Base-by-base conservation (phyloP, 2,329 filamentous ascomycete genomes). In the Beauveria australis region DNA sequence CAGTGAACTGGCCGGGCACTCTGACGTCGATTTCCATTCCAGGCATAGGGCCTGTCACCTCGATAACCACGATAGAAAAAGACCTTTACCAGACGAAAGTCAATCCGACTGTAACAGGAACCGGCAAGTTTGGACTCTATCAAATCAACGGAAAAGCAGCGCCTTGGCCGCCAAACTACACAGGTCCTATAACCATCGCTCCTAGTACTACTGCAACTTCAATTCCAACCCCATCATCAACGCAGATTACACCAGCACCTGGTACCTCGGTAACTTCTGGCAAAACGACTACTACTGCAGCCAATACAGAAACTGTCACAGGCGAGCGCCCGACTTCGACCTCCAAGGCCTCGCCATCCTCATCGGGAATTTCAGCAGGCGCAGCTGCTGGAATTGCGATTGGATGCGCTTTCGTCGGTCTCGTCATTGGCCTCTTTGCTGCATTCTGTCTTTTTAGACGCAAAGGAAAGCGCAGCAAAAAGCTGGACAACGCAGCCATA, bases 301-400 rank as follows among this genome's bases (percentile, higher is more conserved):
- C 48, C 1, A 2, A 3, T 2, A 4, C 61, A 24, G 28, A 7
- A 6, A 14, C 41, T 19, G 51, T 24, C 16, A n/a, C 19, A 9
- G 26, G 44, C n/a, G 14, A 44, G 1, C 22, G 8, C 2, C 33
- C 44, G 22, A 49, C 9, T 33, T 49, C 19, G 18, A 48, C 54
- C 10, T 6, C 53, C 22, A 19, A 4, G n/a, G 5, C 41, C n/a
- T 41, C 59, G 19, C 19, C 53, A 3, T 28, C n/a, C 10, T 57
- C 57, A 6, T 16, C 33, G 2, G 51, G 60, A 19, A 24, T 69
- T 3, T 40, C 59, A 9, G 61, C 53, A 3, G 67, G 69, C 1
- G 65, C 64, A 12, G 60, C 69, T 22, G 70, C 66, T 5, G 73
- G 72, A 5, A 62, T 67, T 46, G 70, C 69, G 1, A 63, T 74